These are phyloP conservation scores for Hortaea werneckii DNA, from an alignment of 2,329 filamentous ascomycete genomes.

Conservation along the genomic window DNA sequence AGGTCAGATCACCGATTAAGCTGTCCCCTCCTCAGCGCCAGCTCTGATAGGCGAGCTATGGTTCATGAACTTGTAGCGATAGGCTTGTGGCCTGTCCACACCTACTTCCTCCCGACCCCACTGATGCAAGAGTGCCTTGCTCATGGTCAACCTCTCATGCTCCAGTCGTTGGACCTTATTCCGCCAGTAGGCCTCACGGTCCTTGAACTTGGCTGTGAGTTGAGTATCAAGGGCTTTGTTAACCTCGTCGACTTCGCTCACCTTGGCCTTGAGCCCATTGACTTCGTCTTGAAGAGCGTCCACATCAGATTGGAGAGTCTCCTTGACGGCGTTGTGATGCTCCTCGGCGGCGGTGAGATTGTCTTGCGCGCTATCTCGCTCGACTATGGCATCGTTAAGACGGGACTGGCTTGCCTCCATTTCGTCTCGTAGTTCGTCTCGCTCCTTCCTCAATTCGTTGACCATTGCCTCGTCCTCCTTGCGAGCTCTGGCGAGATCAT, in stretches of 20 bases:
- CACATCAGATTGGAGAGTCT: neutral
- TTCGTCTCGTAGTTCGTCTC: slow-evolving; percentile 7
- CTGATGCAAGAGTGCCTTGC: slow-evolving; percentile 57
- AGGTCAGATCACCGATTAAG: no score
- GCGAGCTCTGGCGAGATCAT: slow-evolving; percentile 11
- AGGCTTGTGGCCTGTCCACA: slow-evolving; percentile 21
- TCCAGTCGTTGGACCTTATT: slow-evolving; percentile 14
- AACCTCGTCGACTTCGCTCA: slow-evolving; percentile 1
- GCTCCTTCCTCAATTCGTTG: neutral
- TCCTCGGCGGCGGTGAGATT: slow-evolving; percentile 5
- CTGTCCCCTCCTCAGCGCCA: no score
- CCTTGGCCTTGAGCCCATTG: neutral
- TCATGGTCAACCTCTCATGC: slow-evolving; percentile 23
- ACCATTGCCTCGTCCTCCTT: slow-evolving; percentile 6
- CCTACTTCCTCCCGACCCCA: slow-evolving; percentile 57
- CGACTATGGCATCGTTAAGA: slow-evolving; percentile 18
- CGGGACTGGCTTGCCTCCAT: slow-evolving; percentile 14
- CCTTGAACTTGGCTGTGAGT: slow-evolving; percentile 12
- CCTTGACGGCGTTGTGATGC: neutral
- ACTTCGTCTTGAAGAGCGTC: neutral
- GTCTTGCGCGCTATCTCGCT: slow-evolving; percentile 18
- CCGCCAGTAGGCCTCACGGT: slow-evolving; percentile 16
- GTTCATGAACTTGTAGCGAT: slow-evolving; percentile 21
- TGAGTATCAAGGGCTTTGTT: slow-evolving; percentile 16
- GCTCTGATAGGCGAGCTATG: neutral